Percentiles rank a stretch among this genome's conserved stretches.
These are phyloP conservation scores for Angomonas deanei DNA, from an alignment of 208 protist species.

Conservation along the genomic window DNA sequence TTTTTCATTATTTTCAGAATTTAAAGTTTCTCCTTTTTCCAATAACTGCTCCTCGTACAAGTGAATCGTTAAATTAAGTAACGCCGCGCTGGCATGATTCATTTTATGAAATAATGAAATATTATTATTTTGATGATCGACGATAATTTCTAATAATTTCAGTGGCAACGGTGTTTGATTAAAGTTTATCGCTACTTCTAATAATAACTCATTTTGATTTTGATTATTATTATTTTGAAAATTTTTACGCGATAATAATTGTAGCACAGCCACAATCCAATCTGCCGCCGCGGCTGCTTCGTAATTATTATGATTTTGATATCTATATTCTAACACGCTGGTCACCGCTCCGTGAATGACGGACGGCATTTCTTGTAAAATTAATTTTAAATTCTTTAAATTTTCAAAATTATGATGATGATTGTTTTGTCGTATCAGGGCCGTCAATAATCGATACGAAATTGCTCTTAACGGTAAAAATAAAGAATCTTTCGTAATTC, in stretches of 20 bases:
- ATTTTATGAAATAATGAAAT: background rate
- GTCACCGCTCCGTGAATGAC: constrained; percentile 45
- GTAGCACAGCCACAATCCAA: constrained; percentile 42
- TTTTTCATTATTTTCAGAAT: constrained; percentile 25
- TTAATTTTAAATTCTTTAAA: constrained; percentile 25
- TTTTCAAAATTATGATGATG: constrained; percentile 4
- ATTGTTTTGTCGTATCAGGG: constrained; percentile 17
- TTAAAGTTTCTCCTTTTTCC: constrained; percentile 25
- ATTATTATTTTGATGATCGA: background rate
- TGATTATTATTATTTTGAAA: background rate
- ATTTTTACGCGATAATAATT: background rate
- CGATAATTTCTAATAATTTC: constrained; percentile 8
- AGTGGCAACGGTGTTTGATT: constrained; percentile 24
- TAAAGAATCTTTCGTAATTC: constrained; percentile 53
- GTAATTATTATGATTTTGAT: constrained; percentile 25
- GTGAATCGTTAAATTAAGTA: background rate
- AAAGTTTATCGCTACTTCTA: constrained; percentile 24
- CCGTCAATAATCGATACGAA: constrained; percentile 42
- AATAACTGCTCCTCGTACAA: background rate
- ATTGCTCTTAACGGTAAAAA: constrained; percentile 53
- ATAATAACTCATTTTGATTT: constrained; percentile 15
- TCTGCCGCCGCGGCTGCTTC: constrained; percentile 71
- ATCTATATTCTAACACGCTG: constrained; percentile 46
- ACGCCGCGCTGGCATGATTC: background rate
- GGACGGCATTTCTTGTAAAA: constrained; percentile 58